Base-by-base conservation (phyloP, 2,329 filamentous ascomycete genomes). In the Juglanconis juglandina region DNA sequence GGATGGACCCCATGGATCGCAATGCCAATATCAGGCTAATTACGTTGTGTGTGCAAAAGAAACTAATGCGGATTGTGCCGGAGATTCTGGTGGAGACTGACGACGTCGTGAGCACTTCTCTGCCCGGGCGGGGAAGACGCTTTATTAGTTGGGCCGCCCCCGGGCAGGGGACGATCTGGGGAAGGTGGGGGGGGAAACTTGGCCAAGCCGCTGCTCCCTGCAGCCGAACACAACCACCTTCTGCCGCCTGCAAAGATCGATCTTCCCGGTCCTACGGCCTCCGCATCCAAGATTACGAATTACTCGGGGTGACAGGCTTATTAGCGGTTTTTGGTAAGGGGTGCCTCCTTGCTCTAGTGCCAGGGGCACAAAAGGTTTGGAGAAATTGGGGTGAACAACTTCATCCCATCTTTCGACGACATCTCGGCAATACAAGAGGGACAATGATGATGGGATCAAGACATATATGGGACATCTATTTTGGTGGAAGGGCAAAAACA, bases 1-100 rank as follows among this genome's bases (percentile, higher is more conserved):
- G 17, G 32, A 13, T 48, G 34, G 44, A 52, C 2, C 24, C 24
- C 24, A 24, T 24, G 24, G 24, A 24, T 24, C 24, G 24, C 24
- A 24, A 24, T 33, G n/a, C 17, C 57, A 30, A 54, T 24, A 54
- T 59, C 51, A 55, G 52, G 44, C 52, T 51, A 55, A 59, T 55
- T 24, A n/a, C 4, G 24, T 24, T 24, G 24, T 24, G 24, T 32
- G 30, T 14, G 7, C 14, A 41, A 35, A 49, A 50, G 37, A 24
- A 33, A 32, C 44, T 51, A 41, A n/a, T 11, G 30, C 33, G 52
- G 24, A 33, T 53, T 10, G 24, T 34, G 52, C 24, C 39, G 39
- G 33, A 8, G 33, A 30, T 13, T n/a, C 17, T 11, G n/a, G 44
- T 47, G 17, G 44, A 17, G 44, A 30, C 10, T 32, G 52, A 17